phyloP scores from a whole-genome alignment of 345 rosid species.

The Mangifera indica region DNA sequence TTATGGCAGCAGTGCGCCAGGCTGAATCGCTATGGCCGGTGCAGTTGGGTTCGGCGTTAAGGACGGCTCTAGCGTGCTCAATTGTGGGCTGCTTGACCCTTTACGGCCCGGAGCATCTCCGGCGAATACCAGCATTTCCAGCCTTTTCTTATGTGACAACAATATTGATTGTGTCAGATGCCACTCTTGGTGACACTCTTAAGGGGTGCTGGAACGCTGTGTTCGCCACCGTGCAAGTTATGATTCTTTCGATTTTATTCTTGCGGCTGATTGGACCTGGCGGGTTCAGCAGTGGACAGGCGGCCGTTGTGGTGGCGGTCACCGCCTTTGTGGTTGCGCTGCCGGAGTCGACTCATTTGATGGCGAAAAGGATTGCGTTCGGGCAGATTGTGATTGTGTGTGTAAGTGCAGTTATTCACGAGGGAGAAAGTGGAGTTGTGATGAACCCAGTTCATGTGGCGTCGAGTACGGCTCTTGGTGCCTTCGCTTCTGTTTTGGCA shows the following conservation, averaged over 20 bases:
- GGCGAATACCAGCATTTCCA: constrained; percentile 41
- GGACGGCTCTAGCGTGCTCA: constrained; percentile 65
- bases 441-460: constrained; percentile 64
- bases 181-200: constrained; percentile 62
- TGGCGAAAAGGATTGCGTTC: constrained; percentile 73
- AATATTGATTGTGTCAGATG: constrained; percentile 63
- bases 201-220: constrained; percentile 51
- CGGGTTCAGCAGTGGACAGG: constrained; percentile 39
- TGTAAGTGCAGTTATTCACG: constrained; percentile 49
- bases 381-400: constrained; percentile 74
- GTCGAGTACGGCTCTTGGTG: constrained; percentile 67
- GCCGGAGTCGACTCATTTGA: constrained; percentile 58
- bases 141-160: constrained; percentile 76
- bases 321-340: constrained; percentile 61
- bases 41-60: constrained; percentile 44
- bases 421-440: constrained; percentile 36
- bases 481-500: constrained; percentile 66
- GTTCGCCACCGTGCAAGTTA: constrained; percentile 52
- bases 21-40: constrained; percentile 25
- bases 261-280: constrained; percentile 48
- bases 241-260: constrained; percentile 35
- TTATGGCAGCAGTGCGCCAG: background rate
- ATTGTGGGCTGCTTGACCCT: constrained; percentile 62
- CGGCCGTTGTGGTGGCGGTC: constrained; percentile 52
- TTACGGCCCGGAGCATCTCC: constrained; percentile 47